Percentiles rank a stretch among this genome's conserved stretches.
phyloP scores from a whole-genome alignment of 2,329 filamentous ascomycete genomes.

The Fusarium liriodendri region DNA sequence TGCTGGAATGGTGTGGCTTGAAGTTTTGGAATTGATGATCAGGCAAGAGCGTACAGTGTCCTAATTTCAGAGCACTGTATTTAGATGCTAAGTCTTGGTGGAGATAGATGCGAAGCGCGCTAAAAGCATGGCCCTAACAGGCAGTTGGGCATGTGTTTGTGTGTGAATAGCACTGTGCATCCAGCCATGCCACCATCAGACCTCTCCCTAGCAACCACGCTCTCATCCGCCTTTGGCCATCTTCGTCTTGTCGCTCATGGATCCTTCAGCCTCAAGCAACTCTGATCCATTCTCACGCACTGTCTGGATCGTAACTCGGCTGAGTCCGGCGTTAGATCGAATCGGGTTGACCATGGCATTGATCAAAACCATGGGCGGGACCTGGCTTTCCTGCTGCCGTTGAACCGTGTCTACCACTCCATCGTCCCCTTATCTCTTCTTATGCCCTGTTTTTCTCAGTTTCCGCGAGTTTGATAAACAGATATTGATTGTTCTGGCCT shows the following conservation, averaged over 20 bases:
- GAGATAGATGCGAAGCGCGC: background rate
- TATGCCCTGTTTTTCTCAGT: background rate
- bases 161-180: background rate
- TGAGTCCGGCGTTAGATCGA: constrained; percentile 4
- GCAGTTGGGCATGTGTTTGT: background rate
- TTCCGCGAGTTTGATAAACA: background rate
- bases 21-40: background rate
- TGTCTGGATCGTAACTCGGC: background rate
- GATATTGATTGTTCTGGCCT: background rate
- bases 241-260: constrained; percentile 10
- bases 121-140: background rate
- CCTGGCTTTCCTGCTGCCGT: constrained; percentile 11
- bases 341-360: background rate
- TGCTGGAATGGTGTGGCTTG: constrained; percentile 29
- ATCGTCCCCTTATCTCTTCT: background rate
- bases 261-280: background rate
- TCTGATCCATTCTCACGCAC: background rate
- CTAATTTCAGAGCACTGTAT: rapidly evolving
- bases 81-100: no score
- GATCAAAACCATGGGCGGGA: background rate
- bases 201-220: background rate
- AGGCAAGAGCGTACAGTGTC: background rate
- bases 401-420: background rate
- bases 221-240: constrained; percentile 5
- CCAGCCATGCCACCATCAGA: background rate